A percentile compares a stretch with the other conserved stretches of the same genome.
These are phyloP conservation scores for Thielaviopsis populi DNA, from an alignment of 2,329 filamentous ascomycete genomes.

Conservation along the genomic window DNA sequence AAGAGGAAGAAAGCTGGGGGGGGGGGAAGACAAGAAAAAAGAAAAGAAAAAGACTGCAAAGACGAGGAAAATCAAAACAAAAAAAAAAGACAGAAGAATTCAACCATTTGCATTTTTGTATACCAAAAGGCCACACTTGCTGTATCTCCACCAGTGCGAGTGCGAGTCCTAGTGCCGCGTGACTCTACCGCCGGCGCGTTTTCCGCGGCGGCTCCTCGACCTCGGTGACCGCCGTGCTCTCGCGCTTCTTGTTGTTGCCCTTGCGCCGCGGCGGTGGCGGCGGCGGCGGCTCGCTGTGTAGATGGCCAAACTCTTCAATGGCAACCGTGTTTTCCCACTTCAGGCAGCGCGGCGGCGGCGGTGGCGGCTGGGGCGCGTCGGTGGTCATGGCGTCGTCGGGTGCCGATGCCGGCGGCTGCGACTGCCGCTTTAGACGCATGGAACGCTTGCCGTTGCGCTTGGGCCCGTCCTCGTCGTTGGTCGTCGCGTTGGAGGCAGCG, in stretches of 20 bases:
- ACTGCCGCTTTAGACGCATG: background rate
- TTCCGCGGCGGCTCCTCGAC: conserved; percentile 20
- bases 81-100: background rate
- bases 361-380: conserved; percentile 25
- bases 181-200: conserved; percentile 18
- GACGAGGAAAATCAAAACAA: background rate
- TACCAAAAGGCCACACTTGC: no score
- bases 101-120: conserved; percentile 1
- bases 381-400: background rate
- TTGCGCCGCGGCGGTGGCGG: conserved; percentile 34
- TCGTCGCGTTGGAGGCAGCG: background rate
- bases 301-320: conserved; percentile 40
- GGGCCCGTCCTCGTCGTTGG: background rate
- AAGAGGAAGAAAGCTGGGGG: conserved; percentile 5
- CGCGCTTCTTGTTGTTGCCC: conserved; percentile 34
- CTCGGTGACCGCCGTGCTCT: conserved; percentile 23
- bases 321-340: conserved; percentile 43
- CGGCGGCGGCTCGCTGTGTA: conserved; percentile 41
- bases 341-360: conserved; percentile 34
- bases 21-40: conserved; percentile 7
- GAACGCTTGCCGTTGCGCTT: conserved; percentile 1
- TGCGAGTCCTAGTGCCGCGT: no score
- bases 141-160: no score
- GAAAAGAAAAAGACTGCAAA: background rate
- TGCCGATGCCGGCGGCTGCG: background rate